Evolutionary conservation across 1,139 yeast genomes (phyloP).

Genomic region (Kurtzmaniella quercitrusa): DNA sequence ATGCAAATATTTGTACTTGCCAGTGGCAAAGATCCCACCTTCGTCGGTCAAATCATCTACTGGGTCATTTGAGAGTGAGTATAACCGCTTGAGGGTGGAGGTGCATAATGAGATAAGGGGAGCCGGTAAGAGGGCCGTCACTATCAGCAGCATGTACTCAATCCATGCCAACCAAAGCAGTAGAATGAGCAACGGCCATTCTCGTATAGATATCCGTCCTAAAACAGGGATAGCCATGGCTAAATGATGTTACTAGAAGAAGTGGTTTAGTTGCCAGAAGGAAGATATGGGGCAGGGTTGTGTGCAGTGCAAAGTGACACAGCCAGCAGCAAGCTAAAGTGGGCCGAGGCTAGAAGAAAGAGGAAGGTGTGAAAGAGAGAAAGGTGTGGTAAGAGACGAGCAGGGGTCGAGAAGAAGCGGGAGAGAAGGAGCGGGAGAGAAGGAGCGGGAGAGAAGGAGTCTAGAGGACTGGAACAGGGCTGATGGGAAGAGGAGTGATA

Average conservation of each 20-base stretch:
- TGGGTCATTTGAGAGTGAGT: slow-evolving; percentile 26
- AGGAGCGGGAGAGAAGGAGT: no score
- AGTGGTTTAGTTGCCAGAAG: no score
- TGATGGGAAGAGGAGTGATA: no score
- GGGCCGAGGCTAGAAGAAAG: no score
- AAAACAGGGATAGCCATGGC: slow-evolving; percentile 34
- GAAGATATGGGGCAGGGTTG: no score
- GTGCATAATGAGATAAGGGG: slow-evolving; percentile 28
- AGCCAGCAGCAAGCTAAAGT: no score
- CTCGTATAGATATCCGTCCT: slow-evolving; percentile 29
- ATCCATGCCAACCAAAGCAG: slow-evolving; percentile 39
- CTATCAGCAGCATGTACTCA: slow-evolving; percentile 31
- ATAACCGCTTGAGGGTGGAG: slow-evolving; percentile 22
- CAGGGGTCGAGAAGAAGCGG: no score
- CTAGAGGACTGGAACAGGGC: no score
- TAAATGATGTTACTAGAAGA: background rate
- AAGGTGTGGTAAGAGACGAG: no score
- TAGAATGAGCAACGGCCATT: slow-evolving; percentile 34
- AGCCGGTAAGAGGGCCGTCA: slow-evolving; percentile 32
- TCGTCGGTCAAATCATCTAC: slow-evolving; percentile 20
- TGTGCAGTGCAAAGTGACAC: no score
- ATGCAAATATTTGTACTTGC: slow-evolving; percentile 6
- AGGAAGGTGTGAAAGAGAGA: no score
- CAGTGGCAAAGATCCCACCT: slow-evolving; percentile 7
- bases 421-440: no score